phyloP scores from a whole-genome alignment of 2,329 filamentous ascomycete species.

The Ilyonectria mors-panacis region DNA sequence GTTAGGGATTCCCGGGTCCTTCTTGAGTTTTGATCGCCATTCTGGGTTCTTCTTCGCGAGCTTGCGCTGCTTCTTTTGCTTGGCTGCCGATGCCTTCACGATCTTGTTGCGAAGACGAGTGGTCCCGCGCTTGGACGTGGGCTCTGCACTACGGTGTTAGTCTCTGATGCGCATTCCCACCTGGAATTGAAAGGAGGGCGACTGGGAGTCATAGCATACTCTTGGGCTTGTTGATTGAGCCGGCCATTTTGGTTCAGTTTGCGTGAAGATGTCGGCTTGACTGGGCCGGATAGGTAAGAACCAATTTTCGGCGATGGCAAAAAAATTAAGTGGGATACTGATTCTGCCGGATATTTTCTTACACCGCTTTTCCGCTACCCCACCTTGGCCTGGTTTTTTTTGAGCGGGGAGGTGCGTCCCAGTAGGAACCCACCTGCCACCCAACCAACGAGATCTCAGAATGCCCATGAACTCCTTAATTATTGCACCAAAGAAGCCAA shows the following conservation, averaged over 20 bases:
- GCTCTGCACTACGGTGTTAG: slow-evolving; percentile 70
- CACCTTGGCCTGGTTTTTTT: slow-evolving; percentile 29
- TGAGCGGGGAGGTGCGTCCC: neutral
- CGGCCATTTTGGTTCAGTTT: slow-evolving; percentile 61
- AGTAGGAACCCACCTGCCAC: neutral
- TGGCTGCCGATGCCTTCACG: slow-evolving; percentile 89
- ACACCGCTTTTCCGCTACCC: slow-evolving; percentile 50
- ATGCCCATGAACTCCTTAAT: neutral
- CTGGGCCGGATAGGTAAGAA: slow-evolving; percentile 26
- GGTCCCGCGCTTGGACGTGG: slow-evolving; percentile 92
- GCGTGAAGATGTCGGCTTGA: slow-evolving; percentile 35
- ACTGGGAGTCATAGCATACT: slow-evolving; percentile 55
- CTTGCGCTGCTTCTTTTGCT: slow-evolving; percentile 92
- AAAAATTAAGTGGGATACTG: slow-evolving; percentile 58
- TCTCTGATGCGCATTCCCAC: neutral
- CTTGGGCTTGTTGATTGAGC: slow-evolving; percentile 69
- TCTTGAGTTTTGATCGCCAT: slow-evolving; percentile 96
- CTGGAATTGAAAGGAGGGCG: too few relatives aligned
- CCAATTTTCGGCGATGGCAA: slow-evolving; percentile 42
- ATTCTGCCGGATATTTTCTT: slow-evolving; percentile 53
- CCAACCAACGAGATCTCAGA: neutral
- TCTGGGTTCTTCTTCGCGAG: slow-evolving; percentile 95
- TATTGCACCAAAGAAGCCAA: neutral
- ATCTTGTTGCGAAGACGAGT: slow-evolving; percentile 96
- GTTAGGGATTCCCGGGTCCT: slow-evolving; percentile 98